Evolutionary conservation across 2,329 filamentous ascomycete species (phyloP).

Genomic region (Rugonectria rugulosa): DNA sequence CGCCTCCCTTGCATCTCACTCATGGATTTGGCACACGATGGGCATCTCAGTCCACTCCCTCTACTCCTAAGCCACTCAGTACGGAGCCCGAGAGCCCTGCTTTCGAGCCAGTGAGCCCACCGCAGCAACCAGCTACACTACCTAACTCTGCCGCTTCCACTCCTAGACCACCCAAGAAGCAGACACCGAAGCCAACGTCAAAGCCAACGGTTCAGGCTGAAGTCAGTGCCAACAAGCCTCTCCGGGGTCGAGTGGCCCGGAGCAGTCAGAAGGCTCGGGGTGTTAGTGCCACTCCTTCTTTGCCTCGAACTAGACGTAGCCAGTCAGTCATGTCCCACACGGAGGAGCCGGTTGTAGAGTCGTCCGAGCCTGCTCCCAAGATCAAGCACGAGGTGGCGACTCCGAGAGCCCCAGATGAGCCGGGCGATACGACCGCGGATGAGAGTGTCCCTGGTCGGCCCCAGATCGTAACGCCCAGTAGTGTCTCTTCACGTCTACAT

Average conservation of each 20-base stretch:
- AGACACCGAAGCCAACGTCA: slow-evolving; percentile 40
- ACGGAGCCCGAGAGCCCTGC: slow-evolving; percentile 58
- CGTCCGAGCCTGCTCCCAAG: slow-evolving; percentile 45
- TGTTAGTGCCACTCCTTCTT: slow-evolving; percentile 46
- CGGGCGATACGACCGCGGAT: slow-evolving; percentile 63
- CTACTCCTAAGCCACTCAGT: slow-evolving; percentile 57
- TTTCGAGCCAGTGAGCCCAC: slow-evolving; percentile 67
- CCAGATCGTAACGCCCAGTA: slow-evolving; percentile 46
- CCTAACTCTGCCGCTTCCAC: slow-evolving; percentile 42
- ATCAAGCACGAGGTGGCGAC: slow-evolving; percentile 69
- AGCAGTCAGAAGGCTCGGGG: slow-evolving; percentile 45
- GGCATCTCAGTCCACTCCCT: slow-evolving; percentile 63
- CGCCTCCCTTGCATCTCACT: slow-evolving; percentile 39
- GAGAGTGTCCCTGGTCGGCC: slow-evolving; percentile 56
- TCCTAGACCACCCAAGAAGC: slow-evolving; percentile 43
- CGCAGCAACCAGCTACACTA: slow-evolving; percentile 49
- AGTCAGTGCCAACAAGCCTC: slow-evolving; percentile 30
- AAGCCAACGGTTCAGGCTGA: slow-evolving; percentile 37
- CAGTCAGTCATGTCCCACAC: slow-evolving; percentile 56
- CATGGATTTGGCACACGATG: slow-evolving; percentile 63
- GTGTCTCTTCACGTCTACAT: slow-evolving; percentile 48
- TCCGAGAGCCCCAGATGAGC: slow-evolving; percentile 61
- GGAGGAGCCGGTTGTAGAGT: slow-evolving; percentile 57
- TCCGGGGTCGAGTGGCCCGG: slow-evolving; percentile 47
- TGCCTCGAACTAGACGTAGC: slow-evolving; percentile 49